Evolutionary conservation across 2,329 filamentous ascomycete genomes (phyloP), one percentile per base, ranked within the genome.

Genomic region (Neofusicoccum laricinum): DNA sequence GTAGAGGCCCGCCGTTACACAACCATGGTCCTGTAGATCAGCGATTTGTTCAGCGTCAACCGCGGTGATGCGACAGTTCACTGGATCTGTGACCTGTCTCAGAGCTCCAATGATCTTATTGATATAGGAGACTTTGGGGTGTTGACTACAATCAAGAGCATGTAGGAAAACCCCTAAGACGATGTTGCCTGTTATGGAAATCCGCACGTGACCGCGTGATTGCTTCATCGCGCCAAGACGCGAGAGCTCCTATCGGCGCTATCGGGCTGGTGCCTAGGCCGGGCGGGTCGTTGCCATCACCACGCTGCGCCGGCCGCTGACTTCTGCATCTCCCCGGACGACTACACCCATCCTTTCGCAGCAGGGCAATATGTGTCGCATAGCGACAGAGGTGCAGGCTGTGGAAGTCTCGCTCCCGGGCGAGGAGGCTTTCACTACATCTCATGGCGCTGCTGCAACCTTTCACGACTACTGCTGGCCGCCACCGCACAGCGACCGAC

Each of bases 381-480:
- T 59, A 11, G 25, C 55, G 12, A 46, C 55, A 2, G 25, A 59
- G 17, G 55, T 59, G 1, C 40, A 46, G 11, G n/a, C 41, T 1
- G 55, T 46, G 5, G 40, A 59, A 19, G n/a, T 46, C 11, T 14
- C 36, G 11, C 36, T n/a, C 7, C 12, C 17, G 11, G 55, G 30
- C 7, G 15, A 34, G 40, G 25, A 4, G n/a, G 12, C 17, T 12
- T 36, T 41, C 7, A 12, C 41, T 59, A 8, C 41, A 17, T 12
- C 40, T 4, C 25, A 30, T 7, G 12, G 30, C 32, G 40, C 41
- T 36, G 55, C 55, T 19, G 55, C 55, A 15, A 46, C 25, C 21
- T 46, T 59, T 25, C 30, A 30, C 21, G 25, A 46, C 21, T 59
- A 59, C 17, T 59, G 55, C 40, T 59, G 55, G 40, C 55, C 55